phyloP scores from a whole-genome alignment of 2,329 filamentous ascomycete genomes.

The Gnomoniopsis smithogilvyi region DNA sequence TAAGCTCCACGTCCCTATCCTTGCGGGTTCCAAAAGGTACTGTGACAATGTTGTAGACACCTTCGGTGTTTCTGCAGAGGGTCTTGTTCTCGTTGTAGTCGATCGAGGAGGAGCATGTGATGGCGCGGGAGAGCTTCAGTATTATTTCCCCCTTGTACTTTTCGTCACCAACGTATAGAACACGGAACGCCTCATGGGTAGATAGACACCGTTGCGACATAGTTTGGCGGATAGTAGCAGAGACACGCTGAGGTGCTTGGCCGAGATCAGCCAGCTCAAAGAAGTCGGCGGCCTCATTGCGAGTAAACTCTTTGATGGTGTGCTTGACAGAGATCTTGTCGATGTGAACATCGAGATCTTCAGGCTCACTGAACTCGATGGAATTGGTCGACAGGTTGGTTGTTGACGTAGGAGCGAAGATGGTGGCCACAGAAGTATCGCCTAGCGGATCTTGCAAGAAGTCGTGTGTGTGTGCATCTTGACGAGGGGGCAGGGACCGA shows the following conservation, averaged over 20 bases:
- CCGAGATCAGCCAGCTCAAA: slow-evolving; percentile 29
- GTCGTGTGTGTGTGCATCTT: slow-evolving; percentile 39
- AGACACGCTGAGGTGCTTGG: slow-evolving; percentile 33
- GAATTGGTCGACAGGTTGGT: slow-evolving; percentile 27
- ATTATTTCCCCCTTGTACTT: slow-evolving; percentile 38
- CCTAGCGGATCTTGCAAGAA: slow-evolving; percentile 41
- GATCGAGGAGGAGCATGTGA: slow-evolving; percentile 37
- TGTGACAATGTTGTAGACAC: slow-evolving; percentile 49
- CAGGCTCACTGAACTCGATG: slow-evolving; percentile 44
- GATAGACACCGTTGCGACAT: slow-evolving; percentile 44
- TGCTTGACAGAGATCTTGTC: slow-evolving; percentile 44
- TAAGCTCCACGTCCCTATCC: slow-evolving; percentile 48
- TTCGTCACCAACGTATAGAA: slow-evolving; percentile 46
- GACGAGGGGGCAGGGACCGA: not conserved
- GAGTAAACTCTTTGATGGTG: slow-evolving; percentile 40
- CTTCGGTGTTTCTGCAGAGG: slow-evolving; percentile 33
- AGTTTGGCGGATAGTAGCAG: slow-evolving; percentile 44
- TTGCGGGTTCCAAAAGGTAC: slow-evolving; percentile 44
- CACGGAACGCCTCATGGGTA: slow-evolving; percentile 42
- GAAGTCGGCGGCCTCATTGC: slow-evolving; percentile 36
- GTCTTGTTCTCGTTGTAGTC: slow-evolving; percentile 27
- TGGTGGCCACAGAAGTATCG: slow-evolving; percentile 24
- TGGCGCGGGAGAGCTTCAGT: slow-evolving; percentile 46
- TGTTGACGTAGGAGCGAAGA: slow-evolving; percentile 10
- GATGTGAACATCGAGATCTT: slow-evolving; percentile 24